These are phyloP conservation scores for Colletotrichum higginsianum DNA, from an alignment of 2,329 filamentous ascomycete species.

Conservation along the genomic window DNA sequence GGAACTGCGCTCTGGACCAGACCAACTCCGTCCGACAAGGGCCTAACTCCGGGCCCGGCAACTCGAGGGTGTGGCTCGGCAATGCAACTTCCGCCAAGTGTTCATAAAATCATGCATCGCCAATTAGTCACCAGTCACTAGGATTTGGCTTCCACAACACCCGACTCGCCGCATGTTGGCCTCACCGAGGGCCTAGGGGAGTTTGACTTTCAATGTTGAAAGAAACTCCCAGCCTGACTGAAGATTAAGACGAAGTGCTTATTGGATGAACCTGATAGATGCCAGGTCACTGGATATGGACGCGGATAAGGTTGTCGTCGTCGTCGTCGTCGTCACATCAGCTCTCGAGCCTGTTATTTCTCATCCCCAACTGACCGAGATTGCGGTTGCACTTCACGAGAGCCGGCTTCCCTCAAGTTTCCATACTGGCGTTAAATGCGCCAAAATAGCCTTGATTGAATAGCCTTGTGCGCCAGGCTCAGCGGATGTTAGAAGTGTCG, in stretches of 20 bases:
- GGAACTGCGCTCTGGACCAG: neutral
- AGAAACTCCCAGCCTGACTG: neutral
- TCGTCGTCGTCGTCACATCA: neutral
- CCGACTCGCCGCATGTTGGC: too few species aligned
- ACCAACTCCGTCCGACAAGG: neutral
- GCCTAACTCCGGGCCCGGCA: conserved; percentile 3
- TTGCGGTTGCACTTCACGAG: neutral
- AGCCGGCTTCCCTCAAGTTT: neutral
- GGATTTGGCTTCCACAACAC: neutral
- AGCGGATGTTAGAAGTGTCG: neutral
- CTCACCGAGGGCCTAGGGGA: neutral
- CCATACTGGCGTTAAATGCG: neutral
- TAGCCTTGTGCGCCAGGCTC: neutral
- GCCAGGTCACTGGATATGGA: too few species aligned
- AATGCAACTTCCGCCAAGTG: neutral
- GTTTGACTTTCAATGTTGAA: neutral
- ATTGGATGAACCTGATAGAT: neutral
- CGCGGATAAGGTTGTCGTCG: too few species aligned
- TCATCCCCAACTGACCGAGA: neutral
- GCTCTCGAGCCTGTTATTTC: neutral
- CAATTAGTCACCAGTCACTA: neutral
- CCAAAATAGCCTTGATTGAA: neutral
- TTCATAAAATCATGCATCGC: conserved; percentile 1
- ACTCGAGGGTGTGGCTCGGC: neutral
- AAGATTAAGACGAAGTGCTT: neutral